Evolutionary conservation across 2,329 filamentous ascomycete genomes (phyloP).

Genomic region (Aspergillus uvarum): DNA sequence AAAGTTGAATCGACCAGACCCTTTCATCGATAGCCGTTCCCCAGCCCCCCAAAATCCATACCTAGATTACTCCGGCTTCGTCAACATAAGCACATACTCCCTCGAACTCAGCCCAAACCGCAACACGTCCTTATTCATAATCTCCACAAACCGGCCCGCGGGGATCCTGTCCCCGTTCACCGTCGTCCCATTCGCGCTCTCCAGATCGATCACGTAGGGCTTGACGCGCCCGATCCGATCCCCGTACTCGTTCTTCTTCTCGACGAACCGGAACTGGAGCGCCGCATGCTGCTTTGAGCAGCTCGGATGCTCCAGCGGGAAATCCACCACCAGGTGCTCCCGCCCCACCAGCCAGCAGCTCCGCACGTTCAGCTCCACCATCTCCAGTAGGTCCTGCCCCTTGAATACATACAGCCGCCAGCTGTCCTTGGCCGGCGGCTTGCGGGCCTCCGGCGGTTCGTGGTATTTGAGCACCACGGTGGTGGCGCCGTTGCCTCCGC

Average conservation of each 20-base stretch:
- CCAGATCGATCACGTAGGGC: slow-evolving; percentile 90
- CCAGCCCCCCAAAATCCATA: background rate
- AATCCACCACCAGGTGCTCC: slow-evolving; percentile 76
- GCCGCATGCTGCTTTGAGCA: slow-evolving; percentile 95
- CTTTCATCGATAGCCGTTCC: no score
- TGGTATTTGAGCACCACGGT: slow-evolving; percentile 87
- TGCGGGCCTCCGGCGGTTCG: slow-evolving; percentile 89
- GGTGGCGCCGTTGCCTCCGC: slow-evolving; percentile 29
- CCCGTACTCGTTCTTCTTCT: slow-evolving; percentile 81
- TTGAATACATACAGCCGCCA: slow-evolving; percentile 97
- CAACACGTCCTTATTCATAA: slow-evolving; percentile 85
- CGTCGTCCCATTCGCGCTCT: slow-evolving; percentile 85
- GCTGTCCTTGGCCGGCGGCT: slow-evolving; percentile 71
- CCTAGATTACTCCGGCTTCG: slow-evolving; percentile 34
- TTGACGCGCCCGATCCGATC: slow-evolving; percentile 76
- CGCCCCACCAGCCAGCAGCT: slow-evolving; percentile 91
- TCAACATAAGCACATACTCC: slow-evolving; percentile 94
- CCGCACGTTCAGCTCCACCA: slow-evolving; percentile 69
- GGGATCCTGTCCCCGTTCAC: slow-evolving; percentile 76
- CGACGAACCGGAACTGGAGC: slow-evolving; percentile 84
- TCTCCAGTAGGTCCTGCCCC: slow-evolving; percentile 74
- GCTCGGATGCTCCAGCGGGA: slow-evolving; percentile 84
- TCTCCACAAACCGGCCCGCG: slow-evolving; percentile 76
- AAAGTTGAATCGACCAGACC: no score
- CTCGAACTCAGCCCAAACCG: slow-evolving; percentile 83